Evolutionary conservation across 1,284 basidiomycete genomes (phyloP).

Genomic region (Naganishia sp.): DNA sequence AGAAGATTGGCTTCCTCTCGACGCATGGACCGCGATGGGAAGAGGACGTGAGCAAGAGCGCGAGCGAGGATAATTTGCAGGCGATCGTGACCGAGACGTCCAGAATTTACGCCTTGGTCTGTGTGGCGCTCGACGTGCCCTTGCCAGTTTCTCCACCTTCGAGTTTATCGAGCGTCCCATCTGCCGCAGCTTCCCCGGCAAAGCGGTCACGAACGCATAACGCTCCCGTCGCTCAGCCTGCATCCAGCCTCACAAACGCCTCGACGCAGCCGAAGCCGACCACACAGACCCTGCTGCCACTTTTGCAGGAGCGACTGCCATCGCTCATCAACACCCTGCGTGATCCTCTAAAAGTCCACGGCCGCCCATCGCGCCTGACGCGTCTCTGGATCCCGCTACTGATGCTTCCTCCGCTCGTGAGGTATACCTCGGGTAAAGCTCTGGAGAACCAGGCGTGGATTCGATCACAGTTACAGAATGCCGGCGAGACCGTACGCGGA

Average conservation of each 20-base stretch:
- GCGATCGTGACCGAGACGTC: slow-evolving; percentile 44
- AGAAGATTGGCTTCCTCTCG: slow-evolving; percentile 47
- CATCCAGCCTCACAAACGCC: slow-evolving; percentile 1
- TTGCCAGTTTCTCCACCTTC: slow-evolving; percentile 7
- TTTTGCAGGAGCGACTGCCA: slow-evolving; percentile 45
- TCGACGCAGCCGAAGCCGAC: slow-evolving; percentile 35
- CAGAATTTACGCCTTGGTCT: slow-evolving; percentile 46
- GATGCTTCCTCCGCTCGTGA: slow-evolving; percentile 48
- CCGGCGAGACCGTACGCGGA: slow-evolving; percentile 67
- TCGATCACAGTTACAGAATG: slow-evolving; percentile 62
- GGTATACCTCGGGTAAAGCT: slow-evolving; percentile 37
- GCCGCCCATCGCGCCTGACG: slow-evolving; percentile 46
- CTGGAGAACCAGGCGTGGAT: slow-evolving; percentile 52
- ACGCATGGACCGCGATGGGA: slow-evolving; percentile 47
- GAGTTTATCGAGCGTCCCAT: not conserved
- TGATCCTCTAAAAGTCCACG: slow-evolving; percentile 39
- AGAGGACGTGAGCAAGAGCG: slow-evolving; percentile 21
- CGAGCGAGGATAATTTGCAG: slow-evolving; percentile 30
- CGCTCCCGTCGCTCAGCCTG: not conserved
- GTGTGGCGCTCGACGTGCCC: slow-evolving; percentile 43
- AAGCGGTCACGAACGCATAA: slow-evolving; percentile 8
- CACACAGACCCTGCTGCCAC: slow-evolving; percentile 40
- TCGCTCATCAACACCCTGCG: slow-evolving; percentile 34
- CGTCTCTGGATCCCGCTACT: slow-evolving; percentile 54
- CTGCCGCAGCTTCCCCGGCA: slow-evolving; percentile 1